Evolutionary conservation across 768 basidiomycete species (phyloP).

Genomic region (Thelephora ganbajun): DNA sequence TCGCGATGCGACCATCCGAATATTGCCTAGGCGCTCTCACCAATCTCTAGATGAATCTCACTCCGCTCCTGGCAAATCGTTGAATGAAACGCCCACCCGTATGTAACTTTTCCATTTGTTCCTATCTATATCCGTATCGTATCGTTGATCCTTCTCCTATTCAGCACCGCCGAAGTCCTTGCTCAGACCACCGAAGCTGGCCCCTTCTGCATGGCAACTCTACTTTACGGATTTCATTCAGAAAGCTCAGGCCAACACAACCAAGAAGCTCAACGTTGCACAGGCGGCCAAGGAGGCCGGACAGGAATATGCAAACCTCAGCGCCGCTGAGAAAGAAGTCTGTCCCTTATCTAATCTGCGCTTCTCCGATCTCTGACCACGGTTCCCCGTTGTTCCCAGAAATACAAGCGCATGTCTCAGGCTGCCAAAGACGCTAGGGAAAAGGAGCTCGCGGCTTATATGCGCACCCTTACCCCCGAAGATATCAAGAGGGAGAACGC

Average conservation of each 20-base stretch:
- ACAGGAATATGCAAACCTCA: conserved; percentile 72
- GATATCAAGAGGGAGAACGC: conserved; percentile 91
- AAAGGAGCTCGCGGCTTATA: conserved; percentile 69
- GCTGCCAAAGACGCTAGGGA: conserved; percentile 77
- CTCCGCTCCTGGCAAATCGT: not conserved
- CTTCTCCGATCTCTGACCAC: not conserved
- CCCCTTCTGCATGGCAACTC: conserved; percentile 91
- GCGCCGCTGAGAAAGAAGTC: conserved; percentile 75
- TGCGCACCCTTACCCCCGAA: conserved; percentile 80
- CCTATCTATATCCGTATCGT: not conserved
- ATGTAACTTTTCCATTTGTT: not conserved
- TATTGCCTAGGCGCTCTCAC: conserved; percentile 29
- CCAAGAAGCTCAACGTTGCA: conserved; percentile 85
- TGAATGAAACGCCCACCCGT: too few species aligned
- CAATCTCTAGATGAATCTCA: not conserved
- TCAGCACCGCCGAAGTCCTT: conserved; percentile 60
- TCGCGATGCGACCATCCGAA: conserved; percentile 61
- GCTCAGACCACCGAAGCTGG: conserved; percentile 79
- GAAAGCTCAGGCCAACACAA: conserved; percentile 63
- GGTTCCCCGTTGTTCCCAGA: conserved; percentile 29
- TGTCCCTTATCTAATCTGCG: conserved; percentile 13
- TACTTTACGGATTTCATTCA: conserved; percentile 96
- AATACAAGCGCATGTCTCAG: conserved; percentile 75
- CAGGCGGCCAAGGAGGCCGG: conserved; percentile 93
- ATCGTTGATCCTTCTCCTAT: conserved; percentile 9